These are phyloP conservation scores for Neofusicoccum kwambonambiense DNA, from an alignment of 2,329 filamentous ascomycete genomes.

Conservation along the genomic window DNA sequence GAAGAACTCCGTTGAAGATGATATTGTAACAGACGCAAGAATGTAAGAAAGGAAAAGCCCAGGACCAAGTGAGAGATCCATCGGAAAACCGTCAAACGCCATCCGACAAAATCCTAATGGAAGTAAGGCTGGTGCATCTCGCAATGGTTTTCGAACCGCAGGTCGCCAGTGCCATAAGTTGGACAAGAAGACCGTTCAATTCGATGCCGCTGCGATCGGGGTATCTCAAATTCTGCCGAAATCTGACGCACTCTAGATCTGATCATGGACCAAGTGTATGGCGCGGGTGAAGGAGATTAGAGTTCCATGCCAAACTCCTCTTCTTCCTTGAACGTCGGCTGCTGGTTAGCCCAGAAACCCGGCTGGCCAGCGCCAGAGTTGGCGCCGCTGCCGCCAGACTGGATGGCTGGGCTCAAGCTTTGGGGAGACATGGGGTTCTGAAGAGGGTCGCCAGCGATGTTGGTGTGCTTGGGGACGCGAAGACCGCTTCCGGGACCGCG, in stretches of 20 bases:
- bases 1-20: slow-evolving; percentile 15
- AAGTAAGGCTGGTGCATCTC: slow-evolving; percentile 9
- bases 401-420: slow-evolving; percentile 51
- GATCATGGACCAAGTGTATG: slow-evolving; percentile 5
- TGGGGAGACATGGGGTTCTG: slow-evolving; percentile 58
- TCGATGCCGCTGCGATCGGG: slow-evolving; percentile 15
- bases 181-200: slow-evolving; percentile 15
- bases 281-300: not conserved
- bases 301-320: slow-evolving; percentile 84
- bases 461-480: slow-evolving; percentile 89
- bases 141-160: not conserved
- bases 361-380: slow-evolving; percentile 26
- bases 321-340: slow-evolving; percentile 74
- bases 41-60: not conserved
- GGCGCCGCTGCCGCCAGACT: slow-evolving; percentile 65
- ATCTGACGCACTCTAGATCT: slow-evolving; percentile 17
- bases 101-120: slow-evolving; percentile 11
- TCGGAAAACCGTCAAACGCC: slow-evolving; percentile 9
- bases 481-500: slow-evolving; percentile 80
- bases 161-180: not conserved
- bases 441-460: slow-evolving; percentile 78
- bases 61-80: not conserved
- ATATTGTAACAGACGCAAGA: slow-evolving; percentile 10
- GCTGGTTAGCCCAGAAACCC: slow-evolving; percentile 47
- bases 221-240: slow-evolving; percentile 20